Conservation (phyloP, 2,329 filamentous ascomycete species). For the Paracorniculantispora psalliotae region DNA sequence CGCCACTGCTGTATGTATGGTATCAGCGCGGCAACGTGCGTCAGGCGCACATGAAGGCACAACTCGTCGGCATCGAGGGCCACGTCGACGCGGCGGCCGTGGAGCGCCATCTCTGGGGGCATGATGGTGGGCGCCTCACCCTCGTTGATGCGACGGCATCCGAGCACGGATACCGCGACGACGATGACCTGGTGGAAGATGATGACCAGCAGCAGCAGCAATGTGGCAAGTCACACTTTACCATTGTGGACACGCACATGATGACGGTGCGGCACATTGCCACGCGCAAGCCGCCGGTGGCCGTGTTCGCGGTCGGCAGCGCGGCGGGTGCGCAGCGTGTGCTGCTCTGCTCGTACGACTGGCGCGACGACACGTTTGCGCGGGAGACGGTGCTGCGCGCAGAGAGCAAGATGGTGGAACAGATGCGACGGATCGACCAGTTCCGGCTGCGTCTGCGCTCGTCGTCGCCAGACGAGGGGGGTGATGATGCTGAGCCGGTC, state of each 20-base stretch:
- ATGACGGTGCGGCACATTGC: conserved; percentile 39
- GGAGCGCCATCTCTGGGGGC: conserved; percentile 17
- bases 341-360: conserved; percentile 41
- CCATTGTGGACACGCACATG: conserved; percentile 36
- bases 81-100: conserved; percentile 4
- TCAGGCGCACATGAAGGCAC: neutral
- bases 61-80: conserved; percentile 17
- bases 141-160: neutral
- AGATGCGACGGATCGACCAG: conserved; percentile 28
- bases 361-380: conserved; percentile 20
- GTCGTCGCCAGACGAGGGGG: neutral
- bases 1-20: neutral
- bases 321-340: conserved; percentile 43
- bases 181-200: neutral
- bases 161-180: neutral
- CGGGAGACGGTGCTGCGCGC: conserved; percentile 38
- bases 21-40: too few species aligned
- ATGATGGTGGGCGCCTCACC: conserved; percentile 8
- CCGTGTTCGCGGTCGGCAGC: conserved; percentile 36
- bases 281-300: conserved; percentile 26
- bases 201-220: neutral
- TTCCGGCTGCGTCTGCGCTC: conserved; percentile 20
- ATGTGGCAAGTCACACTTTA: conserved; percentile 22
- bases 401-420: conserved; percentile 29
- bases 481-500: neutral